Conservation (phyloP, 176 grass and related monocot genomes). For the Avena insularis region DNA sequence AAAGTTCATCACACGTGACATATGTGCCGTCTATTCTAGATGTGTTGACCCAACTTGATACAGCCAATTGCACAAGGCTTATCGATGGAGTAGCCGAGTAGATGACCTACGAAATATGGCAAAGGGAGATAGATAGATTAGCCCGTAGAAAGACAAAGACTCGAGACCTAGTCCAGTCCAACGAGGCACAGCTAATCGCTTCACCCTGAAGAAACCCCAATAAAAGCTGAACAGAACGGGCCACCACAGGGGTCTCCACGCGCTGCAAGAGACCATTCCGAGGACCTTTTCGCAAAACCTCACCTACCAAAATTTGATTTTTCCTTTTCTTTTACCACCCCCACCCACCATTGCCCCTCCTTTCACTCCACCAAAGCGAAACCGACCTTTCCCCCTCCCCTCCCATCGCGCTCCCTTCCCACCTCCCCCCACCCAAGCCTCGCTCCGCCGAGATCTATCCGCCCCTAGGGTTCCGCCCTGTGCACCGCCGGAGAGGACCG, state of each 20-base stretch:
- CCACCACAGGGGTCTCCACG: not conserved
- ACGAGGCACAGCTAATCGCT: slow-evolving; percentile 1
- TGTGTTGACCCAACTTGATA: not conserved
- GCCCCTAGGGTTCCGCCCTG: slow-evolving; percentile 7
- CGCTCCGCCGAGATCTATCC: slow-evolving; percentile 51
- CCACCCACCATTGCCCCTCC: slow-evolving; percentile 18
- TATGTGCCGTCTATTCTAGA: slow-evolving; percentile 9
- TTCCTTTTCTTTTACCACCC: slow-evolving; percentile 23
- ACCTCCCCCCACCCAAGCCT: not conserved
- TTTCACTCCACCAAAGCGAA: slow-evolving; percentile 36
- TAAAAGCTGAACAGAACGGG: not conserved
- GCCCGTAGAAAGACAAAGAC: not conserved
- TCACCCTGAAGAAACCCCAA: slow-evolving; percentile 23
- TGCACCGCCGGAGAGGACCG: not conserved
- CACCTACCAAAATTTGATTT: slow-evolving; percentile 46
- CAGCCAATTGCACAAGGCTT: not conserved
- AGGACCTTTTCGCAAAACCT: slow-evolving; percentile 11
- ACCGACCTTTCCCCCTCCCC: slow-evolving; percentile 45
- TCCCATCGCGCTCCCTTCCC: not conserved
- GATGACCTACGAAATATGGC: not conserved
- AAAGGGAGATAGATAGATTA: not conserved
- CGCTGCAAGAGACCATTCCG: not conserved
- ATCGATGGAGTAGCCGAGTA: not conserved
- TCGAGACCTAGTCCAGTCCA: not conserved
- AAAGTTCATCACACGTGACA: not conserved